Evolutionary conservation across 371 early-diverging fungal species (phyloP).

Genomic region (Mortierella sp.): DNA sequence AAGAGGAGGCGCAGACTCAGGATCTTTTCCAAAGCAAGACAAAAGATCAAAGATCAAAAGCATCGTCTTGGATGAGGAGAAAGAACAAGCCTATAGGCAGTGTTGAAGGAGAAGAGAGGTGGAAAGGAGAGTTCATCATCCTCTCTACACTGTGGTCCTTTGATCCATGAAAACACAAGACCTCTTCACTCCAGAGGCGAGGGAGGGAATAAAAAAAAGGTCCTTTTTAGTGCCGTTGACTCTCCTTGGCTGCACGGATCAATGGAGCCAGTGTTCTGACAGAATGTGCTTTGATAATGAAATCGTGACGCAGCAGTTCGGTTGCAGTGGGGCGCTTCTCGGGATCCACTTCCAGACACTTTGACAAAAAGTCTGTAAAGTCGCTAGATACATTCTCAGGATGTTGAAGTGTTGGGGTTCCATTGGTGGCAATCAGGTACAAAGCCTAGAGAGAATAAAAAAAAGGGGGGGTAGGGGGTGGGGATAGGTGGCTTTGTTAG

Average conservation of each 20-base stretch:
- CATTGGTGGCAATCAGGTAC: constrained; percentile 96
- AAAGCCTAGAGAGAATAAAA: constrained; percentile 66
- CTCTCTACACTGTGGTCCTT: no score
- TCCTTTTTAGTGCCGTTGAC: constrained; percentile 31
- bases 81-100: neutral
- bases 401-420: constrained; percentile 92
- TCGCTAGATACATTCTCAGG: constrained; percentile 84
- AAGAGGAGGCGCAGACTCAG: constrained; percentile 1
- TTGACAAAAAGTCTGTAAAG: constrained; percentile 87
- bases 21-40: neutral
- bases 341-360: constrained; percentile 87
- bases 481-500: neutral
- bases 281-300: constrained; percentile 88
- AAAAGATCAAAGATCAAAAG: no score
- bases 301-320: constrained; percentile 87
- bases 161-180: no score
- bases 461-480: no score
- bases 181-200: neutral
- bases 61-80: no score
- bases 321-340: constrained; percentile 86
- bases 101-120: neutral
- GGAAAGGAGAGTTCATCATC: neutral
- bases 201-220: constrained; percentile 1
- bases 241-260: constrained; percentile 87
- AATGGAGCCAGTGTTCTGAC: constrained; percentile 87